phyloP scores from a whole-genome alignment of 2,329 filamentous ascomycete species.

The Cordyceps farinosa region DNA sequence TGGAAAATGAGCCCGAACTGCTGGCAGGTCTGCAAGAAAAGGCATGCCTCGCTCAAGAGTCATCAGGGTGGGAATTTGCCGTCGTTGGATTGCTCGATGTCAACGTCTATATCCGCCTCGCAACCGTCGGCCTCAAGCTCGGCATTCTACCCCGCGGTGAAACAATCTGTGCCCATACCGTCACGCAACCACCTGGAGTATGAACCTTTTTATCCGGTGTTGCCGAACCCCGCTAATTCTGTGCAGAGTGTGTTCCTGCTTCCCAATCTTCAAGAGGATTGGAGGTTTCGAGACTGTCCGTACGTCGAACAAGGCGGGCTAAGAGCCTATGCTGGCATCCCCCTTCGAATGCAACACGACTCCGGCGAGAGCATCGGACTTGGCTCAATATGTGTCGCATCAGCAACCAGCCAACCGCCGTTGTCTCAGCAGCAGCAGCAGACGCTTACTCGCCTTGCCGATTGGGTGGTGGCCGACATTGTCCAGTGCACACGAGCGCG shows the following conservation, averaged over 20 bases:
- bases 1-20: conserved; percentile 38
- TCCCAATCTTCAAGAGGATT: conserved; percentile 40
- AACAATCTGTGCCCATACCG: conserved; percentile 42
- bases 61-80: conserved; percentile 44
- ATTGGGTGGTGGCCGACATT: conserved; percentile 39
- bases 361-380: conserved; percentile 37
- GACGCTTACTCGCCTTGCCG: conserved; percentile 27
- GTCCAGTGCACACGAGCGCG: conserved; percentile 34
- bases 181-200: conserved; percentile 34
- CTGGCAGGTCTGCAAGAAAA: conserved; percentile 41
- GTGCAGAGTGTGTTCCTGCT: conserved; percentile 37
- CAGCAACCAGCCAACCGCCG: conserved; percentile 30
- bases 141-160: conserved; percentile 43
- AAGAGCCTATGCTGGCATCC: conserved; percentile 39
- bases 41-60: conserved; percentile 37
- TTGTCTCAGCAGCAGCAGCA: conserved; percentile 30
- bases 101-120: conserved; percentile 41
- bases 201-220: conserved; percentile 1
- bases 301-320: conserved; percentile 39
- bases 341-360: conserved; percentile 37
- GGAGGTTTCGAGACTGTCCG: conserved; percentile 41
- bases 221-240: background rate
- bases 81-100: conserved; percentile 42
- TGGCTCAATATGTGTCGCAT: conserved; percentile 43
- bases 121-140: conserved; percentile 38